phyloP scores from a whole-genome alignment of 345 rosid species.

The Sonneratia caseolaris region DNA sequence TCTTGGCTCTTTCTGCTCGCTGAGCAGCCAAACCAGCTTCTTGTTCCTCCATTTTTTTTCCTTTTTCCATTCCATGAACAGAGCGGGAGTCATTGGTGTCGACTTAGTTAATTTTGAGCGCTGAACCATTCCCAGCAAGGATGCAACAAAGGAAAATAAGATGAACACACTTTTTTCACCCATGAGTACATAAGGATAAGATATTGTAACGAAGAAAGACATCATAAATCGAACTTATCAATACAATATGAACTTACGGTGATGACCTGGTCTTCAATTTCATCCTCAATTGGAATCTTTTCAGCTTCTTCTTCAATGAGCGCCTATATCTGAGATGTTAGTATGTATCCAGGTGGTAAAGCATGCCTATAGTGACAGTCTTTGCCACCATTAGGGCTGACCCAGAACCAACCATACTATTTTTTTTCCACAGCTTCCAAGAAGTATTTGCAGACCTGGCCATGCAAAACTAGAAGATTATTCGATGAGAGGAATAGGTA shows the following conservation, averaged over 20 bases:
- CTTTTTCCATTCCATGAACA: conserved; percentile 87
- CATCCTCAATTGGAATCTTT: conserved; percentile 75
- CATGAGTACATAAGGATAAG: background rate
- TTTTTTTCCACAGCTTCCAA: conserved; percentile 94
- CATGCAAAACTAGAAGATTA: background rate
- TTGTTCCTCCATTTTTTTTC: conserved; percentile 61
- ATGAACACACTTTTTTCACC: background rate
- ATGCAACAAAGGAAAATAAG: background rate
- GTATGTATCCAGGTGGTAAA: conserved; percentile 87
- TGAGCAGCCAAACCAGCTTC: conserved; percentile 75
- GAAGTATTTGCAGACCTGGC: conserved; percentile 89
- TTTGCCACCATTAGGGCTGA: conserved; percentile 72
- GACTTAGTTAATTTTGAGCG: conserved; percentile 54
- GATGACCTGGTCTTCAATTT: conserved; percentile 82
- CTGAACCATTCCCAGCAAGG: conserved; percentile 27
- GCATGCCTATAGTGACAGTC: conserved; percentile 96
- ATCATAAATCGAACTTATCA: background rate
- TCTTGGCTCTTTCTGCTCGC: conserved; percentile 93
- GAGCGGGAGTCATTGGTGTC: conserved; percentile 80
- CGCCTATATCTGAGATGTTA: conserved; percentile 95
- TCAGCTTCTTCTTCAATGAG: conserved; percentile 79
- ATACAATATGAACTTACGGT: background rate
- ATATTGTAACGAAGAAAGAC: background rate
- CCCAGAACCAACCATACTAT: conserved; percentile 98
- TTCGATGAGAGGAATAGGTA: background rate